Conservation (phyloP, 1,139 yeast genomes). For the Yamadazyma pseudoaaseri region DNA sequence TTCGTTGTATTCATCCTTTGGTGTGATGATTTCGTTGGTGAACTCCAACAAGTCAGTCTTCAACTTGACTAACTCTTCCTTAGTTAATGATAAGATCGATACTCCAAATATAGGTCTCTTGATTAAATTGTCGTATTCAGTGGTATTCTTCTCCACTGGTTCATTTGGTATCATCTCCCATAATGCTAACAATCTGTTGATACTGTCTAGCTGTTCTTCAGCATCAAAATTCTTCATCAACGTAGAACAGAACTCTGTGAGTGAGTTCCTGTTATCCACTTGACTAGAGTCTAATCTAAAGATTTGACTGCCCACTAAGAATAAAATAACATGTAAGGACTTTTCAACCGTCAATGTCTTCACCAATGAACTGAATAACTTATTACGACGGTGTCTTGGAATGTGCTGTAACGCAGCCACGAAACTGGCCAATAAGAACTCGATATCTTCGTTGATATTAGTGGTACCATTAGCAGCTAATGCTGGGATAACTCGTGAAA, state of each 20-base stretch:
- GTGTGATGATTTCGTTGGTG: slow-evolving; percentile 22
- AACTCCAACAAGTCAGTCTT: slow-evolving; percentile 23
- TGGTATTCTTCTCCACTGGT: slow-evolving; percentile 38
- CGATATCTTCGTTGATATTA: slow-evolving; percentile 39
- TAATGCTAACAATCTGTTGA: slow-evolving; percentile 52
- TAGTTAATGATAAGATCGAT: slow-evolving; percentile 50
- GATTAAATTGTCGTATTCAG: slow-evolving; percentile 36
- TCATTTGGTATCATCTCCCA: slow-evolving; percentile 51
- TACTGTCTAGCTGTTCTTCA: slow-evolving; percentile 63
- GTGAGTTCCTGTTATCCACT: slow-evolving; percentile 63
- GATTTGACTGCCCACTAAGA: slow-evolving; percentile 79
- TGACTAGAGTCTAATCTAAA: slow-evolving; percentile 47
- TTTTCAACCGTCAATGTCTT: slow-evolving; percentile 69
- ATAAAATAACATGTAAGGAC: slow-evolving; percentile 70
- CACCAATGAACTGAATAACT: slow-evolving; percentile 74
- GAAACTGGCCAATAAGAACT: slow-evolving; percentile 82
- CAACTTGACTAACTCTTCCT: slow-evolving; percentile 48
- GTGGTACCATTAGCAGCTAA: slow-evolving; percentile 57
- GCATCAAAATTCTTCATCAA: slow-evolving; percentile 69
- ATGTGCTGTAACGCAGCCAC: slow-evolving; percentile 93
- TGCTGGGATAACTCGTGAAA: slow-evolving; percentile 88
- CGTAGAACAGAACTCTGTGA: slow-evolving; percentile 69
- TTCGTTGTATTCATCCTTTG: slow-evolving; percentile 39
- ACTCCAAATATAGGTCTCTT: slow-evolving; percentile 66
- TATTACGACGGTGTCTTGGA: slow-evolving; percentile 93